These are phyloP conservation scores for Echinochloa phyllopogon DNA, from an alignment of 176 grass and related monocot genomes.

Conservation along the genomic window DNA sequence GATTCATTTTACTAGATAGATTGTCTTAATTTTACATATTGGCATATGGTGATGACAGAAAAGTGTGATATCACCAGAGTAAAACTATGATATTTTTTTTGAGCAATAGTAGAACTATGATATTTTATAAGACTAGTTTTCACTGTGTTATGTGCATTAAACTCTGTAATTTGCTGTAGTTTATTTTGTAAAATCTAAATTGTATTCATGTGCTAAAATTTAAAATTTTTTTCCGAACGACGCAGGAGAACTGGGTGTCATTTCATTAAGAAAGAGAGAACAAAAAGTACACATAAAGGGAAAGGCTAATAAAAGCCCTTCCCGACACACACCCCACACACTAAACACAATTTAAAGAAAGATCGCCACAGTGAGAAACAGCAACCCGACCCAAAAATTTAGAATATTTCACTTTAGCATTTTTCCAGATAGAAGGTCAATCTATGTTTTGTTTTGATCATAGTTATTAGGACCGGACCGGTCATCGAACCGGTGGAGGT, in stretches of 20 bases:
- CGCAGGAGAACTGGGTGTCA: no score
- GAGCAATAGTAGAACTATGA: slow-evolving; percentile 19
- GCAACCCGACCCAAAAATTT: not conserved
- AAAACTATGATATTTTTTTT: slow-evolving; percentile 25
- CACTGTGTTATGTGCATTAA: slow-evolving; percentile 15
- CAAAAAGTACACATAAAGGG: no score
- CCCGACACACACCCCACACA: not conserved
- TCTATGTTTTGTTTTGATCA: slow-evolving; percentile 21
- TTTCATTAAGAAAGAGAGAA: no score
- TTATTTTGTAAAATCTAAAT: slow-evolving; percentile 5
- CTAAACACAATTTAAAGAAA: no score
- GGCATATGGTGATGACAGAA: slow-evolving; percentile 10
- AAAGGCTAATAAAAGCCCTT: no score
- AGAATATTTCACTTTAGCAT: not conserved
- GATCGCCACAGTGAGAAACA: no score
- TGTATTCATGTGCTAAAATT: slow-evolving; percentile 6
- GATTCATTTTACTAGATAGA: not conserved
- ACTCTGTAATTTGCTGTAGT: not conserved
- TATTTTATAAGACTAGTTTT: not conserved
- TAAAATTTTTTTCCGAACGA: not conserved
- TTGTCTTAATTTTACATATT: slow-evolving; percentile 12
- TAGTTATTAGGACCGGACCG: no score
- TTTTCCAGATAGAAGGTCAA: not conserved
- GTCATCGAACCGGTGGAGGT: no score
- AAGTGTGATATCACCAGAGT: not conserved